Percentiles rank a stretch among this genome's conserved stretches.
Evolutionary conservation across 2,329 filamentous ascomycete genomes (phyloP).

Genomic region (Endothia cerciana): DNA sequence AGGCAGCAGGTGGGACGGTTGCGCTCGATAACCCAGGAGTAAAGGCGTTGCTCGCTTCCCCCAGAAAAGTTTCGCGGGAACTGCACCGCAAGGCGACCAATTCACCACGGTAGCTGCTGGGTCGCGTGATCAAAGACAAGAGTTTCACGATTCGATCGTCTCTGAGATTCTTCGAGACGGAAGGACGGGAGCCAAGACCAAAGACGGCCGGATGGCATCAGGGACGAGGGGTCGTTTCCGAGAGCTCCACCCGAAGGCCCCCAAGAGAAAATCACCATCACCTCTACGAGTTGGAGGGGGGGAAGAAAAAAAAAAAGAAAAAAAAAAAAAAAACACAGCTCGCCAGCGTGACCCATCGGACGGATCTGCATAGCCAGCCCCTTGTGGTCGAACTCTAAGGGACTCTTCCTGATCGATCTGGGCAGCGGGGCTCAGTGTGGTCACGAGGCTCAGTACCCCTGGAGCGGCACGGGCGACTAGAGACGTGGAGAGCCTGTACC

Average conservation of each 20-base stretch:
- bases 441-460: constrained; percentile 9
- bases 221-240: neutral
- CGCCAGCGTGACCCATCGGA: constrained; percentile 5
- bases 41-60: neutral
- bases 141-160: neutral
- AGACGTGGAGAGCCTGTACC: neutral
- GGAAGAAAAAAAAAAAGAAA: neutral
- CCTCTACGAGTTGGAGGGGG: neutral
- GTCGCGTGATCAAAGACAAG: constrained; percentile 10
- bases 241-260: neutral
- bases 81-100: constrained; percentile 1
- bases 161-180: neutral
- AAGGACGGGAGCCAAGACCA: neutral
- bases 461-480: neutral
- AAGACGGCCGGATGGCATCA: neutral
- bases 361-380: neutral
- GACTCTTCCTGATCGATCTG: constrained; percentile 6
- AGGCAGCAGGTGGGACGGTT: constrained; percentile 13
- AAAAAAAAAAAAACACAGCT: neutral
- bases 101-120: neutral
- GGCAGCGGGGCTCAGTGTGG: constrained; percentile 8
- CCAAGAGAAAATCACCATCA: neutral
- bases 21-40: constrained; percentile 1
- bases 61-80: neutral
- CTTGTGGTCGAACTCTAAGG: neutral